phyloP scores from a whole-genome alignment of 805 yeast genomes.

The Yarrowia sp. region DNA sequence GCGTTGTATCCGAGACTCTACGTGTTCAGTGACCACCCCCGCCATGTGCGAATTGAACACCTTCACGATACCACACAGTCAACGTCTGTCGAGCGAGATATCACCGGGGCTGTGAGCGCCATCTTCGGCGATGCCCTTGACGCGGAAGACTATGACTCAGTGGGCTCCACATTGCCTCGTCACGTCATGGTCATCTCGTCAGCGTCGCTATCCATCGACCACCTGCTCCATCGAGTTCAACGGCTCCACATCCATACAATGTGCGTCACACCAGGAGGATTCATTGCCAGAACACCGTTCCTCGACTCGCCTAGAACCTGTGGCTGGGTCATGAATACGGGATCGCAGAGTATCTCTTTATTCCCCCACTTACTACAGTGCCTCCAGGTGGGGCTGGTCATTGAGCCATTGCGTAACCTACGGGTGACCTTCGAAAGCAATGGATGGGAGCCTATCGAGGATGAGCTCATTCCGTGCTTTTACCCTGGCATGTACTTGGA shows the following conservation, averaged over 20 bases:
- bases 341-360: conserved; percentile 5
- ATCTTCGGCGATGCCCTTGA: conserved; percentile 9
- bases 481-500: conserved; percentile 35
- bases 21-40: conserved; percentile 19
- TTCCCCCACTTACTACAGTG: conserved; percentile 8
- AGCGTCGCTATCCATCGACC: conserved; percentile 18
- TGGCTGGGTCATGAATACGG: conserved; percentile 27
- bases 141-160: background rate
- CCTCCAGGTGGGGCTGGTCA: conserved; percentile 15
- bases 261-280: conserved; percentile 23
- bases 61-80: conserved; percentile 15
- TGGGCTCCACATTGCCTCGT: conserved; percentile 17
- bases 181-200: conserved; percentile 25
- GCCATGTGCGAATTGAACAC: conserved; percentile 14
- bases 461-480: conserved; percentile 23
- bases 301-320: conserved; percentile 18
- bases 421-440: conserved; percentile 19
- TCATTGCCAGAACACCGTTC: conserved; percentile 4
- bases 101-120: conserved; percentile 18
- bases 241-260: conserved; percentile 27
- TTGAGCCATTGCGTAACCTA: conserved; percentile 25
- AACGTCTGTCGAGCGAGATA: background rate
- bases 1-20: conserved; percentile 17
- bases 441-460: conserved; percentile 26
- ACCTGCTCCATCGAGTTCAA: background rate